Evolutionary conservation across 2,329 filamentous ascomycete genomes (phyloP), one percentile per base, ranked within the genome.

Genomic region (Penicillium hordei): DNA sequence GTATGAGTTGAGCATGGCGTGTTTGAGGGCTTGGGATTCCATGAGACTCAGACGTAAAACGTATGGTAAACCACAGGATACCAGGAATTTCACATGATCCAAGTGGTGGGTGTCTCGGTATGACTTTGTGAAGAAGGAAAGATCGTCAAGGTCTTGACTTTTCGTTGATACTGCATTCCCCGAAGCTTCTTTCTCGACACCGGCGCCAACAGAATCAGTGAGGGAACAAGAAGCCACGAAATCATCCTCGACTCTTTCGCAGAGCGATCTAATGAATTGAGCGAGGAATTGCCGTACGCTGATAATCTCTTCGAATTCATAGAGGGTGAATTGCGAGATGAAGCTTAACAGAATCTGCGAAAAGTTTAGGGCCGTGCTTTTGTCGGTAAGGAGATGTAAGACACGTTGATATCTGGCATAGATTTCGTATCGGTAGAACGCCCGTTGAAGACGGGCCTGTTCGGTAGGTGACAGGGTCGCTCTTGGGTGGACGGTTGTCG

Each of bases 241-340:
- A 40, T 33, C 42, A 53, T 53, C 51, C n/a, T 53, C 51, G 9
- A 53, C 42, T 23, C 10, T 29, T 29, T 53, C 33, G 19, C 42
- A 46, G 8, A 53, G 42, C n/a, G 43, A 46, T 25, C 43, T 31
- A 5, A 33, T 36, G 15, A 12, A 31, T 10, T 53, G 42, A 17
- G 51, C 42, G 13, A 53, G 31, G 25, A 53, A 53, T 31, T 53
- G 51, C 40, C 38, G 23, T 17, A 46, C n/a, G 19, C 51, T 21
- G 42, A 53, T 15, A 25, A 53, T 23, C 34, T 53, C 51, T 19
- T 53, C 51, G 15, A 46, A 48, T n/a, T 53, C 51, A 31, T 53
- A 39, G 10, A 23, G 17, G 4, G 33, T 38, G 33, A 53, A 46
- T 33, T 53, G 42, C 10, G 51, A 53, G 15, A 45, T 34, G 25